These are phyloP conservation scores for Jaltomata sinuosa DNA, from an alignment of 257 asterid species.

Conservation along the genomic window DNA sequence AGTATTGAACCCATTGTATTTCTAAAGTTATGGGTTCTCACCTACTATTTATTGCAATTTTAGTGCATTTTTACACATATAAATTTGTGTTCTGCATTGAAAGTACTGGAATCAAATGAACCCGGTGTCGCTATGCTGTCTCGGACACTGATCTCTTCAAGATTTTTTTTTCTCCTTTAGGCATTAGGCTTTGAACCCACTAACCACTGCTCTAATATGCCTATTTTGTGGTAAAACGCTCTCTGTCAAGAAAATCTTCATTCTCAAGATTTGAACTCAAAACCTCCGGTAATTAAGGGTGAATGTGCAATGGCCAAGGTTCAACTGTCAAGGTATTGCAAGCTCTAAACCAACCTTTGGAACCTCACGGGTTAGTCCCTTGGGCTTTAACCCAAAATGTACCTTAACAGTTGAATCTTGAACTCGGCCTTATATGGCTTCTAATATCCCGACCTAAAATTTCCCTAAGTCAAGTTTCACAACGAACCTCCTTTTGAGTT, in stretches of 20 bases:
- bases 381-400: background rate
- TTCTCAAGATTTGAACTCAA: background rate
- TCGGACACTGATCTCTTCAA: too few relatives aligned
- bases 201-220: background rate
- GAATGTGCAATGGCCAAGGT: background rate
- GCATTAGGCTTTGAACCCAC: background rate
- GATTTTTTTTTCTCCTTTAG: fast-evolving
- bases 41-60: too few relatives aligned
- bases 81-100: too few relatives aligned
- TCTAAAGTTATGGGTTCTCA: too few relatives aligned
- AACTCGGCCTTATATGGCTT: background rate
- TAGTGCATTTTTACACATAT: too few relatives aligned
- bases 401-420: background rate
- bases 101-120: too few relatives aligned
- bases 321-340: background rate
- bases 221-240: background rate
- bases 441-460: background rate
- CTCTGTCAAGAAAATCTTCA: background rate
- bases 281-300: background rate
- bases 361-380: background rate
- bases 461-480: background rate
- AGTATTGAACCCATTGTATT: too few relatives aligned
- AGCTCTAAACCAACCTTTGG: background rate
- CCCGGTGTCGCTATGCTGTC: too few relatives aligned
- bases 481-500: background rate